Base-by-base conservation (phyloP, 192 early-diverging fungal species). In the Podochytrium sp. region DNA sequence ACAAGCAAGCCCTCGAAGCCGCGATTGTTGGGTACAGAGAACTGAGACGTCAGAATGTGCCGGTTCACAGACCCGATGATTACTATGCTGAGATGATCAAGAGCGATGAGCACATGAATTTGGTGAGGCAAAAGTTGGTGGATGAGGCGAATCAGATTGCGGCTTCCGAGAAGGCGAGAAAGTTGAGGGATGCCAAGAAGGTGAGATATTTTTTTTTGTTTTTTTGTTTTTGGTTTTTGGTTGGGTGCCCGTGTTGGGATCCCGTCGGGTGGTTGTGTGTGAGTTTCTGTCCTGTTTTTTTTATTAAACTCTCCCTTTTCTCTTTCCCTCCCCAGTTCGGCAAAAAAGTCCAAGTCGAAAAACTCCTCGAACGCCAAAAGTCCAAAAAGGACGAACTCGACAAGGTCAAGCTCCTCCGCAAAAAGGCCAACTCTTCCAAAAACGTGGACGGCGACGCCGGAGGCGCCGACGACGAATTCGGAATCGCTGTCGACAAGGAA, bases 21-120 rank as follows among this genome's bases (percentile, higher is more conserved):
- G 93, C 89, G 25, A 78, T 84, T 5, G 65, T 80, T 39, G 96
- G 87, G 60, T 90, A 90, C 55, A 83, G 89, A 5, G 69, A 83
- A 68, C 75, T 93, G 35, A 73, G 78, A 37, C 85, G 86, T 60
- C 82, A 86, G 18, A 90, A 91, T 18, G 88, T 93, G 10, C 89
- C 91, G 23, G 94, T 96, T 65, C 75, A 85, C 42, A 83, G 97
- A 47, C 97, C 97, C n/a, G 89, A 91, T 58, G 97, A 98, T 76
- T 97, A 94, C 77, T 98, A 92, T 84, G 97, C 97, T 38, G 97
- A 98, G 83, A 98, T 98, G 97, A 87, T 98, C 75, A 98, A 98
- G 87, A 89, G 90, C 1, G 97, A 98, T 73, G 91, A 92, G 65
- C 96, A 97, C 68, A 98, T 98, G 97, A 85, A 85, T 56, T 91